Evolutionary conservation across 441 rosid species (phyloP).

Genomic region (Brassica hybrid): DNA sequence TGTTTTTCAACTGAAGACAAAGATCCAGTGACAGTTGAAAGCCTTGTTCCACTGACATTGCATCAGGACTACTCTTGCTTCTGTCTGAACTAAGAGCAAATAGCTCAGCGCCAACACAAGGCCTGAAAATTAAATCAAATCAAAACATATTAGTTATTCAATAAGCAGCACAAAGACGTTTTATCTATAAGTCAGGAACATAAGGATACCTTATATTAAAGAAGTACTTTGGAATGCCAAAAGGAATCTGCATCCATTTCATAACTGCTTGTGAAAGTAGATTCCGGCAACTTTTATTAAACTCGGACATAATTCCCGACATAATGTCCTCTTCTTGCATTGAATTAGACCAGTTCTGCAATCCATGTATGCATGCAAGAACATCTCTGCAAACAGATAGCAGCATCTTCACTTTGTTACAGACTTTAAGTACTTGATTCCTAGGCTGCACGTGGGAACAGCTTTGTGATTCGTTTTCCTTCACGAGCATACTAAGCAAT

Average conservation of each 20-base stretch:
- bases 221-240: conserved; percentile 66
- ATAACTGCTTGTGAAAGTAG: conserved; percentile 53
- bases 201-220: conserved; percentile 65
- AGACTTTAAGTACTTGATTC: conserved; percentile 44
- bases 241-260: conserved; percentile 68
- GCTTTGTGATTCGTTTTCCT: conserved; percentile 35
- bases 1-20: conserved; percentile 69
- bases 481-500: conserved; percentile 53
- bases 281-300: conserved; percentile 47
- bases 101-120: conserved; percentile 74
- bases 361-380: conserved; percentile 51
- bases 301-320: too few species aligned
- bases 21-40: conserved; percentile 68
- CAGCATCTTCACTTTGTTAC: conserved; percentile 52
- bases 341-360: conserved; percentile 48
- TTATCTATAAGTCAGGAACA: background rate
- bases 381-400: conserved; percentile 52
- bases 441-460: conserved; percentile 52
- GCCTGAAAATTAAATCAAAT: conserved; percentile 54
- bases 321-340: conserved; percentile 39
- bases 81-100: conserved; percentile 51
- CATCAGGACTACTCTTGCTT: conserved; percentile 35
- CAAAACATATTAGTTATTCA: conserved; percentile 19
- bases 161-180: too few species aligned
- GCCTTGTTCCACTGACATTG: conserved; percentile 53